Conservation (phyloP, 306 rosid genomes). For the Phaseolus lunatus region DNA sequence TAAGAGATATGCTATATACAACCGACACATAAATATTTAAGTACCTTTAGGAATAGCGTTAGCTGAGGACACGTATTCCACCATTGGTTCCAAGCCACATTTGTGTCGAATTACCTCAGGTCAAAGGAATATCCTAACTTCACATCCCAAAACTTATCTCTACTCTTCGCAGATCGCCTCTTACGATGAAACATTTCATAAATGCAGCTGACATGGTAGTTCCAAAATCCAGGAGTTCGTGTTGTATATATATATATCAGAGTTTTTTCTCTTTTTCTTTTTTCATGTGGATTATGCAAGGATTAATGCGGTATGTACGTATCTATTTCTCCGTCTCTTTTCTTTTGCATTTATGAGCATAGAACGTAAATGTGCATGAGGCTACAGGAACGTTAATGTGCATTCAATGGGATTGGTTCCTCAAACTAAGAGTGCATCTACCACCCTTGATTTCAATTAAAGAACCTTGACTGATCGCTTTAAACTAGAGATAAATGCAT, state of each 20-base stretch:
- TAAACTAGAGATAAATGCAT: neutral
- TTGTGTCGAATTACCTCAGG: neutral
- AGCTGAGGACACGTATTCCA: neutral
- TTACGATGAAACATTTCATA: constrained; percentile 43
- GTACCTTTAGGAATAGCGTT: constrained; percentile 30
- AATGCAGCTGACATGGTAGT: constrained; percentile 47
- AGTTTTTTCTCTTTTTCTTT: no score
- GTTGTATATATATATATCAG: no score
- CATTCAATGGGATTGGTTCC: constrained; percentile 34
- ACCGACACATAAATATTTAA: constrained; percentile 30
- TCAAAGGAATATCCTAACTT: constrained; percentile 5
- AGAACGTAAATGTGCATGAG: constrained; percentile 40
- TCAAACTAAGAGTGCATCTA: constrained; percentile 6
- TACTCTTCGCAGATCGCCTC: constrained; percentile 12
- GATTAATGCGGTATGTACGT: constrained; percentile 13
- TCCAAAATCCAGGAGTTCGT: constrained; percentile 37
- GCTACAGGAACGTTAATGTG: constrained; percentile 11
- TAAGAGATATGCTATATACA: neutral
- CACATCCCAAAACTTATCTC: constrained; percentile 12
- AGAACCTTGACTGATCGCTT: neutral
- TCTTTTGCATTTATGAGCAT: constrained; percentile 35
- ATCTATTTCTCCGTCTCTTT: constrained; percentile 5
- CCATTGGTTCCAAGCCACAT: neutral
- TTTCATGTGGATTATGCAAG: neutral
- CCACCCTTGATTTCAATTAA: neutral